phyloP scores from a whole-genome alignment of 495 filamentous ascomycete genomes.

The Penicillium arizonense region DNA sequence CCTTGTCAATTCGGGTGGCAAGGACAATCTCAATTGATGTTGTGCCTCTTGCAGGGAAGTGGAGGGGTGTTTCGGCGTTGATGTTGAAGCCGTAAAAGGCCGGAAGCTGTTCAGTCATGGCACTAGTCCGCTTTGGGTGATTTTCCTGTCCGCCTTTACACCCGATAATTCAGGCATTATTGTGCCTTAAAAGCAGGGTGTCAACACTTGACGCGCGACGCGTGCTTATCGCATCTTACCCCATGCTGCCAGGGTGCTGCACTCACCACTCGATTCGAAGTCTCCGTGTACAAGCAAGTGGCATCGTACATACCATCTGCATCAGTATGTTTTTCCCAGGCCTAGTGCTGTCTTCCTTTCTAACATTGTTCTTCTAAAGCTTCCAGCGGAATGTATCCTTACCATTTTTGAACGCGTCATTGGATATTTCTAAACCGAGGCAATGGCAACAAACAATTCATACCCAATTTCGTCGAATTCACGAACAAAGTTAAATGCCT shows the following conservation, averaged over 20 bases:
- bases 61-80: conserved; percentile 41
- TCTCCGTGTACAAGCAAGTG: neutral
- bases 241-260: conserved; percentile 5
- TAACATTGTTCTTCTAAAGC: conserved; percentile 18
- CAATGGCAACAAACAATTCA: conserved; percentile 27
- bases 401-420: conserved; percentile 17
- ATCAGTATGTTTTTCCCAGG: neutral
- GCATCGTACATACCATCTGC: conserved; percentile 1
- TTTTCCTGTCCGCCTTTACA: conserved; percentile 30
- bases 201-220: conserved; percentile 35
- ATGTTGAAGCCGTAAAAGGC: conserved; percentile 51
- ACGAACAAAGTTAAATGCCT: conserved; percentile 57
- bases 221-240: conserved; percentile 31
- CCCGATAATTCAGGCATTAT: conserved; percentile 28
- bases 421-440: conserved; percentile 13
- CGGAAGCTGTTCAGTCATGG: conserved; percentile 33
- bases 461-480: conserved; percentile 51
- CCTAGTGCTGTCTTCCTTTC: neutral
- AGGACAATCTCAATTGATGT: conserved; percentile 22
- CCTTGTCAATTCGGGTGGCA: conserved; percentile 15
- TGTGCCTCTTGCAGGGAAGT: conserved; percentile 21
- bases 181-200: conserved; percentile 28
- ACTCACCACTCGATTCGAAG: conserved; percentile 1
- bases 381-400: conserved; percentile 24
- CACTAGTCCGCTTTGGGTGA: conserved; percentile 36